Conservation (phyloP, 805 yeast species). For the Pachysolen tannophilus region DNA sequence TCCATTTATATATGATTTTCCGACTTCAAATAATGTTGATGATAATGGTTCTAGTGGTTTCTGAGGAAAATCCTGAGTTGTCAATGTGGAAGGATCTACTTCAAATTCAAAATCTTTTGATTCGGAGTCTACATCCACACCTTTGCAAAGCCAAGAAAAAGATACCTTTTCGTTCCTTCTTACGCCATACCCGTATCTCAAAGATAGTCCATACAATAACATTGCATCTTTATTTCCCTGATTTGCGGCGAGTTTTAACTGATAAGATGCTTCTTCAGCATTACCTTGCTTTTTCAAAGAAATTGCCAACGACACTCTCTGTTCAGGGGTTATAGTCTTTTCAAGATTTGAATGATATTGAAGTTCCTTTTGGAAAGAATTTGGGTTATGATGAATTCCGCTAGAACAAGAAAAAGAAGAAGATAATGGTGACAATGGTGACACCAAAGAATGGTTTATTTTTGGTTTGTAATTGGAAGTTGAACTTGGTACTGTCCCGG, state of each 20-base stretch:
- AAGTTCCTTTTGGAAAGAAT: conserved; percentile 8
- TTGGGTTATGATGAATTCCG: neutral
- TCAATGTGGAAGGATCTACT: conserved; percentile 27
- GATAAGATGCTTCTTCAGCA: conserved; percentile 61
- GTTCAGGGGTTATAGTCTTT: conserved; percentile 18
- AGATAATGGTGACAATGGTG: conserved; percentile 2
- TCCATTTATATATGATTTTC: conserved; percentile 46
- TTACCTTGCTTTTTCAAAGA: conserved; percentile 49
- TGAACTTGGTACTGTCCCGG: too few relatives aligned
- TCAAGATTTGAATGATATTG: too few relatives aligned
- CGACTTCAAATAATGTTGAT: conserved; percentile 54
- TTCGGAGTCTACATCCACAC: conserved; percentile 29
- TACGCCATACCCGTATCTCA: conserved; percentile 64
- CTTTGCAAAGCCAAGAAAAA: conserved; percentile 51
- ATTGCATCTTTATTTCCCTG: conserved; percentile 59
- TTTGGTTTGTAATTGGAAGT: too few relatives aligned
- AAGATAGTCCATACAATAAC: conserved; percentile 59
- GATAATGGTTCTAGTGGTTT: conserved; percentile 35
- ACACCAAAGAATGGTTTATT: too few relatives aligned
- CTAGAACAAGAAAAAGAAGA: too few relatives aligned
- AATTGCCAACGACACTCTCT: conserved; percentile 35
- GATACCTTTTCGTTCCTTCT: conserved; percentile 46
- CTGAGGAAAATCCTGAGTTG: conserved; percentile 21
- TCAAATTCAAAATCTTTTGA: conserved; percentile 13
- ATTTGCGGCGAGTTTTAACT: conserved; percentile 55